Evolutionary conservation across 2,329 filamentous ascomycete species (phyloP).

Genomic region (Albophoma yamanashiensis): DNA sequence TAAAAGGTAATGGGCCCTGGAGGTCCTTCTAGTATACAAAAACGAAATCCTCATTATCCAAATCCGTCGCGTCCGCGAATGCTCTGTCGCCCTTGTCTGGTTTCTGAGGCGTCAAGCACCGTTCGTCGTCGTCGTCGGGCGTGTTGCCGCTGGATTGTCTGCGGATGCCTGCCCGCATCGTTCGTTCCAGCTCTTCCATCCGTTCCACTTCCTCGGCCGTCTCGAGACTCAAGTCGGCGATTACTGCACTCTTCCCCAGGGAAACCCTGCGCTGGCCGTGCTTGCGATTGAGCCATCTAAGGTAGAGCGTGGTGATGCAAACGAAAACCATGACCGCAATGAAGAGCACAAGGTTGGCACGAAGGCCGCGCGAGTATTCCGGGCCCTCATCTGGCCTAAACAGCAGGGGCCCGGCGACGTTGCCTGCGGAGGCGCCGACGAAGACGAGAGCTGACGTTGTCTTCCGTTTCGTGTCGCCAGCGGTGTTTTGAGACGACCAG

Average conservation of each 20-base stretch:
- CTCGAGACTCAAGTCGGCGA: constrained; percentile 50
- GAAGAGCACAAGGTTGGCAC: constrained; percentile 51
- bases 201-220: constrained; percentile 30
- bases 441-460: constrained; percentile 54
- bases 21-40: constrained; percentile 32
- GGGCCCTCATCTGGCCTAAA: constrained; percentile 42
- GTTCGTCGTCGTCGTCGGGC: constrained; percentile 7
- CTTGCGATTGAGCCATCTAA: constrained; percentile 40
- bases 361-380: constrained; percentile 38
- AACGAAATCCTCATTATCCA: constrained; percentile 53
- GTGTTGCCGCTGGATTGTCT: constrained; percentile 1
- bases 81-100: constrained; percentile 12
- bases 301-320: constrained; percentile 28
- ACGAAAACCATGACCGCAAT: constrained; percentile 45
- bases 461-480: constrained; percentile 60
- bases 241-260: constrained; percentile 46
- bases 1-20: background rate
- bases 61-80: constrained; percentile 43
- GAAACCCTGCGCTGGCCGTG: constrained; percentile 43
- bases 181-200: constrained; percentile 18
- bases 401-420: constrained; percentile 54
- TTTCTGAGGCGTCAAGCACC: background rate
- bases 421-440: constrained; percentile 54
- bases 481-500: constrained; percentile 53
- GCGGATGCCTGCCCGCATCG: constrained; percentile 6